A percentile compares a stretch with the other conserved stretches of the same genome.
Conservation (phyloP, 441 rosid species). For the Corymbia calophylla region DNA sequence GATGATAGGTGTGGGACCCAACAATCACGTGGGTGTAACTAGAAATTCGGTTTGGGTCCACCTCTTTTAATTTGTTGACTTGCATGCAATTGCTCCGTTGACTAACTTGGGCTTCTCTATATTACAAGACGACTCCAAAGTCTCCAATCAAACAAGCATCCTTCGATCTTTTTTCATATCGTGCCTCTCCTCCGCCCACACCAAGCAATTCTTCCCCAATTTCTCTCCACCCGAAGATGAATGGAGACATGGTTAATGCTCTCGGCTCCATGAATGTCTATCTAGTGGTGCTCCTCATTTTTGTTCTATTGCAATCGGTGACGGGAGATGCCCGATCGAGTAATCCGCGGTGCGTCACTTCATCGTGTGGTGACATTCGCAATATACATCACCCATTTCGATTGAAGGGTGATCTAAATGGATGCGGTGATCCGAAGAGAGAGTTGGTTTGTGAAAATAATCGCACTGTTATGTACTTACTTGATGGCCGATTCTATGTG, state of each 20-base stretch:
- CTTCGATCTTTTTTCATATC: no score
- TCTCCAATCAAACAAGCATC: background rate
- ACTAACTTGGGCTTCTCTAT: no score
- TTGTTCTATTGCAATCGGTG: no score
- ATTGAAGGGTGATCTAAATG: accelerated
- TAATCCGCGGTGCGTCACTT: background rate
- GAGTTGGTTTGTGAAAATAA: background rate
- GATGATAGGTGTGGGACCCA: no score
- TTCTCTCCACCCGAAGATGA: background rate
- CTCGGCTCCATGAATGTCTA: background rate
- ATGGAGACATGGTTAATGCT: no score
- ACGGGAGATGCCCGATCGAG: accelerated
- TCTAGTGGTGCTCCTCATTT: no score
- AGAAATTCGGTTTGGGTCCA: no score
- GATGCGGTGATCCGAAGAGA: accelerated
- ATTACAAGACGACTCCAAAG: no score
- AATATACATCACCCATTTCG: accelerated
- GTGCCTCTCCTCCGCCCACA: background rate
- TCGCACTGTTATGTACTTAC: accelerated
- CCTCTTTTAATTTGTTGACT: no score
- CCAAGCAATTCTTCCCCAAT: background rate
- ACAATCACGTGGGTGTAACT: no score
- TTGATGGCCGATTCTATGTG: background rate
- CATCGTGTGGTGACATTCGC: background rate
- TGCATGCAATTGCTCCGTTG: no score